phyloP scores from a whole-genome alignment of 345 rosid genomes.

The Lumnitzera littorea region DNA sequence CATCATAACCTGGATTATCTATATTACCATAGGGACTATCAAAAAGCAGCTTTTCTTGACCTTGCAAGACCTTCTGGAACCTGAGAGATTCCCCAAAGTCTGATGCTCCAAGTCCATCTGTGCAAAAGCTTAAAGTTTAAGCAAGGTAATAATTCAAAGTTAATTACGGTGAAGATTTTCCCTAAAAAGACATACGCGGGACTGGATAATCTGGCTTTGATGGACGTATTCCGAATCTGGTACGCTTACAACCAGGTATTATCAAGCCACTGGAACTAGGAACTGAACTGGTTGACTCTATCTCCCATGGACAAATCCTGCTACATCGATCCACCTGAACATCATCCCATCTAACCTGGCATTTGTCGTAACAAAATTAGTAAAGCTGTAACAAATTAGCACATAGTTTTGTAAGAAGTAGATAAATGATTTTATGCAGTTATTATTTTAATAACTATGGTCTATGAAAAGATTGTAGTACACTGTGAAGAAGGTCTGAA shows the following conservation, averaged over 20 bases:
- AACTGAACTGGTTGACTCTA: conserved; percentile 63
- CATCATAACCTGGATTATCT: conserved; percentile 28
- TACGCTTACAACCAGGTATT: conserved; percentile 62
- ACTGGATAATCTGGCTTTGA: conserved; percentile 60
- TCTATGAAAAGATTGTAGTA: no score
- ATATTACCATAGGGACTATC: conserved; percentile 41
- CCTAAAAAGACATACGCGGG: conserved; percentile 39
- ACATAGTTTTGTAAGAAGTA: background rate
- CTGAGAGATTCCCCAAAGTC: conserved; percentile 88
- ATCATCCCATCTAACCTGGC: conserved; percentile 93
- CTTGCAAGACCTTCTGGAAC: conserved; percentile 99
- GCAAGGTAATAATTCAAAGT: background rate
- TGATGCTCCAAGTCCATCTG: conserved; percentile 71
- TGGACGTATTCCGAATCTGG: conserved; percentile 66
- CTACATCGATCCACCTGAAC: conserved; percentile 46
- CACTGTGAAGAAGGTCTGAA: no score
- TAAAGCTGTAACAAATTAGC: background rate
- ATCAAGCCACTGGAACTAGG: conserved; percentile 47
- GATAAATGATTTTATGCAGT: background rate
- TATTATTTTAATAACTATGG: no score
- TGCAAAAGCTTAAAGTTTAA: background rate
- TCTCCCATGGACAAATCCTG: conserved; percentile 95
- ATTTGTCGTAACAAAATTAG: background rate
- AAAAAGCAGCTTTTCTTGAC: conserved; percentile 94
- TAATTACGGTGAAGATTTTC: background rate